phyloP scores from a whole-genome alignment of 106 monocot genomes.

The Gastrodia elata region DNA sequence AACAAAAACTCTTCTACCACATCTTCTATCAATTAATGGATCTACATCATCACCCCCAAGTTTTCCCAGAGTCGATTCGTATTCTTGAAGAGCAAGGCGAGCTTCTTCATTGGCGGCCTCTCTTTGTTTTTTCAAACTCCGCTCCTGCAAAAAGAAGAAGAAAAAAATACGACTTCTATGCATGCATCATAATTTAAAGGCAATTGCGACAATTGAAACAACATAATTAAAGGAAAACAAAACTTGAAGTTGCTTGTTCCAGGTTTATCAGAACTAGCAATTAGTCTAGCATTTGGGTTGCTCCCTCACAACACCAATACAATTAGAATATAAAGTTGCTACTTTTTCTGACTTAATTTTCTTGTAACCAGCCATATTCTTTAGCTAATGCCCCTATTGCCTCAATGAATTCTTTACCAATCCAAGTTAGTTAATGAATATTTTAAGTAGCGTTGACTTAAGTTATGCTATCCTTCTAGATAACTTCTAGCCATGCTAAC shows the following conservation, averaged over 20 bases:
- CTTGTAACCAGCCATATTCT: background rate
- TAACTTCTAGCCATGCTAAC: too few species aligned
- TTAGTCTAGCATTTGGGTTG: background rate
- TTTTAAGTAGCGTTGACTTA: too few species aligned
- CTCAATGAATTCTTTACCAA: background rate
- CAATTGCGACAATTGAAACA: background rate
- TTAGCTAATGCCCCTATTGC: background rate
- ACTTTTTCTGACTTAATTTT: background rate
- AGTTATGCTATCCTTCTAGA: too few species aligned
- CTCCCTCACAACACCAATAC: background rate
- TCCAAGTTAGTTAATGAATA: too few species aligned
- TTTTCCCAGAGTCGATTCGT: slow-evolving; percentile 54
- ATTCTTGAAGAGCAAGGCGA: slow-evolving; percentile 63
- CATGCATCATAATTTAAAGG: background rate
- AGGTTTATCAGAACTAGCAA: background rate
- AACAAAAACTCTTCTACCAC: slow-evolving; percentile 77
- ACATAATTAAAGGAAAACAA: background rate
- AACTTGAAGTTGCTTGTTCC: too few species aligned
- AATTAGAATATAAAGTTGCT: background rate
- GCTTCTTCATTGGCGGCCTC: slow-evolving; percentile 85
- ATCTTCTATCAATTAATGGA: slow-evolving; percentile 13
- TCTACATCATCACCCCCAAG: slow-evolving; percentile 25
- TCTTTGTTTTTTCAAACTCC: slow-evolving; percentile 69
- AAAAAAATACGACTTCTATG: background rate
- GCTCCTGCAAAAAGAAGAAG: slow-evolving; percentile 33